phyloP scores from a whole-genome alignment of 2,329 filamentous ascomycete genomes.

The Cytospora chrysosperma region DNA sequence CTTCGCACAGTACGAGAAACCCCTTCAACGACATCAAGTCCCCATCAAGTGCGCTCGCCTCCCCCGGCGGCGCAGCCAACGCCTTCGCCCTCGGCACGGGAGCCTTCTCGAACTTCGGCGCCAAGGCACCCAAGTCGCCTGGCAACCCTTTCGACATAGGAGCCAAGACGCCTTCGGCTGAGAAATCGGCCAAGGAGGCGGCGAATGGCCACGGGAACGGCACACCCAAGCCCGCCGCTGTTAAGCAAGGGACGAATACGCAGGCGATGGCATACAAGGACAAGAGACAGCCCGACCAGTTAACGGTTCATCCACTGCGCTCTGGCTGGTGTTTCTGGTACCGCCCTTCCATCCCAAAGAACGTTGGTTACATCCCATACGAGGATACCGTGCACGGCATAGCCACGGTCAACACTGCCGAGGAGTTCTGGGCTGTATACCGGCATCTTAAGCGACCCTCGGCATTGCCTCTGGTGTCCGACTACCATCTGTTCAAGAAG shows the following conservation, averaged over 20 bases:
- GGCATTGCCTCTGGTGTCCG: conserved; percentile 82
- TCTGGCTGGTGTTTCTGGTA: conserved; percentile 97
- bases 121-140: conserved; percentile 84
- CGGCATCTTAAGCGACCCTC: conserved; percentile 88
- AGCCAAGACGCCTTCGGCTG: conserved; percentile 57
- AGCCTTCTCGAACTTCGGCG: conserved; percentile 93
- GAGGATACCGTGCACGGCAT: conserved; percentile 93
- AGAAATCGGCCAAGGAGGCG: conserved; percentile 61
- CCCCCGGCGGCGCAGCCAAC: conserved; percentile 75
- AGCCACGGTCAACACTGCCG: conserved; percentile 75
- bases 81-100: conserved; percentile 93
- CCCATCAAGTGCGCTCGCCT: conserved; percentile 66
- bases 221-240: conserved; percentile 45
- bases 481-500: conserved; percentile 98
- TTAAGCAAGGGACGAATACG: conserved; percentile 37
- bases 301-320: conserved; percentile 62
- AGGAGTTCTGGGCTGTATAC: conserved; percentile 91
- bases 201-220: conserved; percentile 40
- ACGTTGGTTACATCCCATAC: conserved; percentile 82
- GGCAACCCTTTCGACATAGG: conserved; percentile 78
- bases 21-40: conserved; percentile 76
- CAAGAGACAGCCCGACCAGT: conserved; percentile 16
- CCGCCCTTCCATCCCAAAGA: conserved; percentile 92
- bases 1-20: conserved; percentile 74
- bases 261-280: conserved; percentile 39